Conservation (phyloP, 208 protist genomes). For the Endotrypanum monterogeii region DNA sequence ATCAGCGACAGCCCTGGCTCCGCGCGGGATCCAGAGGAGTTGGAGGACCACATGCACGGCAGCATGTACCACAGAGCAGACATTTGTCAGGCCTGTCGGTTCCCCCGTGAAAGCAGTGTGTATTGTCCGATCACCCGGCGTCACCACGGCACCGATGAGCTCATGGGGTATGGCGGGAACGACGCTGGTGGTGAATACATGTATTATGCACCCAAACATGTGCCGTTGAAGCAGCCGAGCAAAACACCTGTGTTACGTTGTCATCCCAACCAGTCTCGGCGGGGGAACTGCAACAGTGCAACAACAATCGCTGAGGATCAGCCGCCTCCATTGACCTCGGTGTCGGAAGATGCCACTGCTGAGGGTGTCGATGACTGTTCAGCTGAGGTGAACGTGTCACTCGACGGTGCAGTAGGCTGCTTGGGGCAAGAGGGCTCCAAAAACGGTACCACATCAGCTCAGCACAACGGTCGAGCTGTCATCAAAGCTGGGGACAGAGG, state of each 20-base stretch:
- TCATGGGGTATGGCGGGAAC: conserved; percentile 7
- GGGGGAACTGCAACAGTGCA: background rate
- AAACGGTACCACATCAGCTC: background rate
- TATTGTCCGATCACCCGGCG: conserved; percentile 42
- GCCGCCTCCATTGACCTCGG: background rate
- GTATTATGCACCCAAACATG: conserved; percentile 2
- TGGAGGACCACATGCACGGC: conserved; percentile 53
- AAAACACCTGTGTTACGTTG: conserved; percentile 19
- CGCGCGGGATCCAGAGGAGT: conserved; percentile 14
- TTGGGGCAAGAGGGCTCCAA: background rate
- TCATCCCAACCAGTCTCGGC: background rate
- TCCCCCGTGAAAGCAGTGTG: conserved; percentile 45
- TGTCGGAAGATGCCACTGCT: background rate
- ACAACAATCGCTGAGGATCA: background rate
- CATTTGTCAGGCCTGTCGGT: conserved; percentile 44
- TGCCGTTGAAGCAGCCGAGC: conserved; percentile 14
- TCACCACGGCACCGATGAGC: conserved; percentile 61
- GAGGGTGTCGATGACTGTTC: background rate
- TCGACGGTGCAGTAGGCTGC: background rate
- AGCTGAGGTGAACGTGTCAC: background rate
- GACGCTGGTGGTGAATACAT: conserved; percentile 10
- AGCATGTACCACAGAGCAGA: conserved; percentile 35
- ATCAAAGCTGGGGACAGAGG: conserved; percentile 7
- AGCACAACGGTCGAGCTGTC: conserved; percentile 4
- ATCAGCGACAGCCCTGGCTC: conserved; percentile 3